Evolutionary conservation across 2,329 filamentous ascomycete species (phyloP).

Genomic region (Xylaria hypoxylon): DNA sequence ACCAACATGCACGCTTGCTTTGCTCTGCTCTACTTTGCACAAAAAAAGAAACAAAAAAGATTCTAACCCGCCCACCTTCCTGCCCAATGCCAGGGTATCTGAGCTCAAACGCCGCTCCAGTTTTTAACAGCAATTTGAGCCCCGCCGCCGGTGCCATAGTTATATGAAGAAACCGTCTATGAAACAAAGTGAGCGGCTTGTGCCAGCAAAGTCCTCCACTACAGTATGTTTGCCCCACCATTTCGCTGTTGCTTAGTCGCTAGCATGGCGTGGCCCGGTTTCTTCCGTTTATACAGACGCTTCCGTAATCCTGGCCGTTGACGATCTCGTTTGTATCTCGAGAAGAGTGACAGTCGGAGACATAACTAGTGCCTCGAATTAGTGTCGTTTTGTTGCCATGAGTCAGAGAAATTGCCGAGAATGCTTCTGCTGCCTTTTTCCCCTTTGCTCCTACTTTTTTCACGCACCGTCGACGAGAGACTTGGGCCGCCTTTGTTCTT

Average conservation of each 20-base stretch:
- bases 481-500: constrained; percentile 43
- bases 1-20: constrained; percentile 33
- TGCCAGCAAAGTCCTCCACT: not conserved
- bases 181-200: constrained; percentile 6
- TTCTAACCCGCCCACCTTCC: constrained; percentile 21
- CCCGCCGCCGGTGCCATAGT: not conserved
- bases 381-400: constrained; percentile 49
- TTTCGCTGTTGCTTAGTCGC: constrained; percentile 8
- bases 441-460: constrained; percentile 50
- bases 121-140: constrained; percentile 19
- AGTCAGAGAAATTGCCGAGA: constrained; percentile 48
- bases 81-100: constrained; percentile 28
- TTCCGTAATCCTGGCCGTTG: constrained; percentile 6
- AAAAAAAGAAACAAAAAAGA: constrained; percentile 17
- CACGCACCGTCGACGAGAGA: constrained; percentile 42
- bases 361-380: constrained; percentile 52
- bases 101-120: constrained; percentile 27
- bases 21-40: constrained; percentile 23
- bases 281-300: constrained; percentile 9
- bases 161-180: constrained; percentile 15
- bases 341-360: constrained; percentile 33
- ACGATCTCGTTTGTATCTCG: constrained; percentile 17
- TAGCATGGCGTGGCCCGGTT: not conserved
- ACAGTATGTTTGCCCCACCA: not conserved
- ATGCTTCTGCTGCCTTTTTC: constrained; percentile 46